Conservation (phyloP, 2,329 filamentous ascomycete species). For the Sclerotinia spermophila region DNA sequence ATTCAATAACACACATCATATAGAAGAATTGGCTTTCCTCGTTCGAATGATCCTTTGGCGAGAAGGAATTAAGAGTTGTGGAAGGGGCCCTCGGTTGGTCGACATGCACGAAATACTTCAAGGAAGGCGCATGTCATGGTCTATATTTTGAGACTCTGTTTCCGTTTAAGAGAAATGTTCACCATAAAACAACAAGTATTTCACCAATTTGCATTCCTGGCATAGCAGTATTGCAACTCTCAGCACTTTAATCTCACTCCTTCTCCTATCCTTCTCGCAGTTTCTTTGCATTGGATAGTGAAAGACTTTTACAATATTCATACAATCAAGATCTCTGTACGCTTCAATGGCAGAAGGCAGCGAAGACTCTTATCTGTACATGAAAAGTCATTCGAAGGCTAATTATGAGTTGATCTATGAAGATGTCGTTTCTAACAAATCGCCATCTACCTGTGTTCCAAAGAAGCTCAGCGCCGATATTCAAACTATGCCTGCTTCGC, state of each 20-base stretch:
- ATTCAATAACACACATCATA: not conserved
- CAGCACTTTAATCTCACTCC: conserved; percentile 12
- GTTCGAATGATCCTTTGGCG: conserved; percentile 13
- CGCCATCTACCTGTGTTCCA: not conserved
- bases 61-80: conserved; percentile 14
- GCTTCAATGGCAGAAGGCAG: conserved; percentile 14
- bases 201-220: conserved; percentile 3
- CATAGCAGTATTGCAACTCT: conserved; percentile 10
- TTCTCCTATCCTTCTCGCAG: conserved; percentile 9
- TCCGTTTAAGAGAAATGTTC: not conserved
- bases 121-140: conserved; percentile 12
- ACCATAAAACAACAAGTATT: conserved; percentile 11
- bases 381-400: conserved; percentile 1
- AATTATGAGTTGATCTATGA: not conserved
- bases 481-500: not conserved
- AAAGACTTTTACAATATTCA: conserved; percentile 5
- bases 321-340: not conserved
- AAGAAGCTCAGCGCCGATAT: conserved; percentile 3
- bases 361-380: conserved; percentile 18
- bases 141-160: not conserved
- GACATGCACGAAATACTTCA: not conserved
- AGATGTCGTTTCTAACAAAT: not conserved
- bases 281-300: conserved; percentile 11
- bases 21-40: conserved; percentile 24
- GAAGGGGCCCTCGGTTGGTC: conserved; percentile 5